Base-by-base conservation (phyloP, 2,329 filamentous ascomycete genomes). In the Metarhizium anisopliae region DNA sequence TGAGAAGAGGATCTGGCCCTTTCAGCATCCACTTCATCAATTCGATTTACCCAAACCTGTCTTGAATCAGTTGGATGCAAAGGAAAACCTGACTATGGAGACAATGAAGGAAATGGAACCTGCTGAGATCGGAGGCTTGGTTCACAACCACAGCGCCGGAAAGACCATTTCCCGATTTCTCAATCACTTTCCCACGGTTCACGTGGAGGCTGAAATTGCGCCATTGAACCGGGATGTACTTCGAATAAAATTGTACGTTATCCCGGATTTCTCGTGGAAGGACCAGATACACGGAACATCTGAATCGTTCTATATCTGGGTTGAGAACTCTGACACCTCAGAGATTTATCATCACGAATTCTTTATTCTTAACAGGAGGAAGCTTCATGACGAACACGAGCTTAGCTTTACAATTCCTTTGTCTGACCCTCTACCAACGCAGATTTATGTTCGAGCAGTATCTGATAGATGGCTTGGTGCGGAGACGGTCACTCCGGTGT, bases 301-400 rank as follows among this genome's bases (percentile, higher is more conserved):
- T 0, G 94, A 99, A 66, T 93, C 93, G 4, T 99, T 95, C 73
- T 99, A 95, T 82, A 87, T 99, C 56, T 99, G 94, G 95, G 93
- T 99, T 3, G 94, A 99, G 70, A 96, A 97, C 68, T 96, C 93
- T 0, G 94, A 97, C 64, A 96, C 92, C 0, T 92, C 90, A 0
- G 92, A 97, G 70, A 97, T 99, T 45, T 97, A 96, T 65, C 94
- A 99, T 64, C 90, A 97, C 61, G 94, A 99, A 68, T 96, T 87
- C 71, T 97, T 99, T 72, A 94, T 99, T 56, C 79, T 99, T 6
- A 95, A 85, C 59, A 81, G 91, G 60, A 89, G 84, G 70, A 96
- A 96, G 77, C 78, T 99, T 2, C 84, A 95, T 62, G 92, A 97
- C 67, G 89, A 94, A n/a, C 94, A 99, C 63, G 94, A 99, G 71